phyloP scores from a whole-genome alignment of 2,329 filamentous ascomycete species.

The Sclerotinia minor region DNA sequence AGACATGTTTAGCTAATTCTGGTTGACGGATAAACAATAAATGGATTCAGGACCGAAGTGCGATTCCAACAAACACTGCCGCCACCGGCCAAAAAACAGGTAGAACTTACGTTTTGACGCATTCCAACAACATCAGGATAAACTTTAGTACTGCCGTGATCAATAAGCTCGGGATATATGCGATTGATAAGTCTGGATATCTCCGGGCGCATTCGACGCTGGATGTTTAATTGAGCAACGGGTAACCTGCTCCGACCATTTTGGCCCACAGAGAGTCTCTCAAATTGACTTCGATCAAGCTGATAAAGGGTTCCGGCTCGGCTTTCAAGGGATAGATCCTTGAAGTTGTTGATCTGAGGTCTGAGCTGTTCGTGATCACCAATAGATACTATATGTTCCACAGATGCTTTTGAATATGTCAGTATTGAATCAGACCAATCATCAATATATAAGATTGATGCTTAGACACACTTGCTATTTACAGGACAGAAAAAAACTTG shows the following conservation, averaged over 20 bases:
- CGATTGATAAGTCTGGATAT: constrained; percentile 36
- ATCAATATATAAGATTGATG: no score
- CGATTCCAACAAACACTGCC: no score
- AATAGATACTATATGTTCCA: constrained; percentile 48
- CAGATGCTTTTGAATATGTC: constrained; percentile 40
- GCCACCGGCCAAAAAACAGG: not conserved
- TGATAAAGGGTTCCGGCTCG: constrained; percentile 31
- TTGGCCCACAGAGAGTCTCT: constrained; percentile 33
- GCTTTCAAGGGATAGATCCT: constrained; percentile 39
- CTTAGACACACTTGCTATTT: no score
- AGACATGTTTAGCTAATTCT: no score
- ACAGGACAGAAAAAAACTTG: no score
- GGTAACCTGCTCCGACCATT: constrained; percentile 30
- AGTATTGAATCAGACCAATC: not conserved
- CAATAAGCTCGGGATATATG: constrained; percentile 35
- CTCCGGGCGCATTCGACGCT: constrained; percentile 38
- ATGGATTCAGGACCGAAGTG: no score
- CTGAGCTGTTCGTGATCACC: constrained; percentile 49
- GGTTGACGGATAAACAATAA: no score
- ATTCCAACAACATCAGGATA: constrained; percentile 37
- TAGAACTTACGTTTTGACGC: constrained; percentile 27
- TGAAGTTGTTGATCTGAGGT: constrained; percentile 38
- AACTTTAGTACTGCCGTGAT: constrained; percentile 30
- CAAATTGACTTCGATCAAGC: constrained; percentile 38
- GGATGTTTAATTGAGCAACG: constrained; percentile 35